Conservation (phyloP, 2,329 filamentous ascomycete genomes). For the Colletotrichum gloeosporioides region DNA sequence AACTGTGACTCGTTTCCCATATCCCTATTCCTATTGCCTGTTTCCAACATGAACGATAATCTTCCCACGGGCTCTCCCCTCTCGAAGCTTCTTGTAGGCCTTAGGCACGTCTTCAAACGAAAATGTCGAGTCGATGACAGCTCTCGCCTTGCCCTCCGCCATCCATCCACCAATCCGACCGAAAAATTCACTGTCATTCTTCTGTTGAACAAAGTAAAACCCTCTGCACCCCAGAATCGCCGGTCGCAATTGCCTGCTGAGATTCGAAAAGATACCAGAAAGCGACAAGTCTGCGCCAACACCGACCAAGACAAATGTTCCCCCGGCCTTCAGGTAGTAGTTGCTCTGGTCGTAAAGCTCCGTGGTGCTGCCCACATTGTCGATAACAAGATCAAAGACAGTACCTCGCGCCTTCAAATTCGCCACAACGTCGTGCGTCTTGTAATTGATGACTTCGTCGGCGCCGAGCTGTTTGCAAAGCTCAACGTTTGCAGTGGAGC, state of each 20-base stretch:
- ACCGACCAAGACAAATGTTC: constrained; percentile 71
- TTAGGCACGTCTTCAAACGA: constrained; percentile 25
- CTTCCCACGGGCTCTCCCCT: constrained; percentile 27
- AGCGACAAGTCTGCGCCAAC: constrained; percentile 17
- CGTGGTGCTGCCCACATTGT: constrained; percentile 26
- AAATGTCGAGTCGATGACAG: constrained; percentile 25
- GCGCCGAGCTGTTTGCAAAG: constrained; percentile 39
- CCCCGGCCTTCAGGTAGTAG: constrained; percentile 54
- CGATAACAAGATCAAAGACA: constrained; percentile 30
- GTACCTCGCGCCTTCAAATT: constrained; percentile 20
- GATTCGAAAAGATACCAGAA: not conserved
- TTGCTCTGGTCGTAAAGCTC: constrained; percentile 24
- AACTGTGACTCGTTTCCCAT: too few species aligned
- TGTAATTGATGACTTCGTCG: constrained; percentile 42
- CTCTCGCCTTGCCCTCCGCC: constrained; percentile 27
- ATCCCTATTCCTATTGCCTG: too few species aligned
- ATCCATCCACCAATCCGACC: constrained; percentile 27
- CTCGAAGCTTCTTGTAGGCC: constrained; percentile 28
- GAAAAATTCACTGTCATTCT: constrained; percentile 8
- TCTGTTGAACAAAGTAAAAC: constrained; percentile 15
- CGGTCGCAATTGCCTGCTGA: not conserved
- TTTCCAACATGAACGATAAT: constrained; percentile 24
- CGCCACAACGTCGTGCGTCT: constrained; percentile 13
- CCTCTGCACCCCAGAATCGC: not conserved
- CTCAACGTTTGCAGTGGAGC: constrained; percentile 37